These are phyloP conservation scores for Camellia granthamiana DNA, from an alignment of 148 eudicot species.

Conservation along the genomic window DNA sequence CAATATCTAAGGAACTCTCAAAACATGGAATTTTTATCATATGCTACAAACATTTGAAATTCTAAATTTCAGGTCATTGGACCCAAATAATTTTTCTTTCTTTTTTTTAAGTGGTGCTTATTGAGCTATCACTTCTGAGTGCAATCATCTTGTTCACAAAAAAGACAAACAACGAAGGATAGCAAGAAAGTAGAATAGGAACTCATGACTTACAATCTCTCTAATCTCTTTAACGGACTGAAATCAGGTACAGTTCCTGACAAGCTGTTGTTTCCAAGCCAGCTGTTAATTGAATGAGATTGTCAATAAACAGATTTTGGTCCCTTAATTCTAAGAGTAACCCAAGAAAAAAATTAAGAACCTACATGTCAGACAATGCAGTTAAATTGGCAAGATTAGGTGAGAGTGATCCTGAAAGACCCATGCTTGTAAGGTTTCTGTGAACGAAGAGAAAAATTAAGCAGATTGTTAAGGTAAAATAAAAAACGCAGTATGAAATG, in stretches of 20 bases:
- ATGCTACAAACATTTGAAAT: background rate
- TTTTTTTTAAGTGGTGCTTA: background rate
- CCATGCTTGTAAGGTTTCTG: slow-evolving; percentile 80
- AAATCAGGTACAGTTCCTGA: slow-evolving; percentile 71
- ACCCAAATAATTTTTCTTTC: too few relatives aligned
- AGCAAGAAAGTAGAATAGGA: slow-evolving; percentile 1
- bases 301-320: slow-evolving; percentile 13
- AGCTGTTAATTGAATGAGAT: slow-evolving; percentile 44
- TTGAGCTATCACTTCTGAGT: background rate
- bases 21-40: background rate
- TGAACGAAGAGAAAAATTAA: slow-evolving; percentile 17
- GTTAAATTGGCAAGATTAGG: slow-evolving; percentile 70
- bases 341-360: slow-evolving; percentile 2
- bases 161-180: background rate
- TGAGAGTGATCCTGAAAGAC: slow-evolving; percentile 70
- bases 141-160: background rate
- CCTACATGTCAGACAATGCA: slow-evolving; percentile 69
- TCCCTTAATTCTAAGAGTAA: background rate
- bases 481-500: background rate
- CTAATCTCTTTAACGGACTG: slow-evolving; percentile 46
- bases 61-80: background rate
- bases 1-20: background rate
- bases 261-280: slow-evolving; percentile 66
- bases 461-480: background rate
- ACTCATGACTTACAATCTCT: slow-evolving; percentile 55